Conservation (phyloP, 106 monocot genomes). For the Dactylorhiza incarnata region DNA sequence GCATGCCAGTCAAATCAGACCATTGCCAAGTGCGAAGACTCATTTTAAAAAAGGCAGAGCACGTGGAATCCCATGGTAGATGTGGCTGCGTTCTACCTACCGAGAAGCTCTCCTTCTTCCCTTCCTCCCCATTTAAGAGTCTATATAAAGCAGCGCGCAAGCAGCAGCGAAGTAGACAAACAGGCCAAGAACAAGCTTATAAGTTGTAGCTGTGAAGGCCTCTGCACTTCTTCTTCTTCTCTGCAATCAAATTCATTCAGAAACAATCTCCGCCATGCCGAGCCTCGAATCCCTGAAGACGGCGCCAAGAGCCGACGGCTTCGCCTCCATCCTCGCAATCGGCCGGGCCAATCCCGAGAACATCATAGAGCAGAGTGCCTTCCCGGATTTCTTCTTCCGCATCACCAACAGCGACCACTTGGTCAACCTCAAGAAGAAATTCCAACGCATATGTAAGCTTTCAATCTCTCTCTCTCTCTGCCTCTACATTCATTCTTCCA, state of each 20-base stretch:
- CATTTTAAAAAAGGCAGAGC: neutral
- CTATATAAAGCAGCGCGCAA: neutral
- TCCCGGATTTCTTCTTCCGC: slow-evolving; percentile 19
- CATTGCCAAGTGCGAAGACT: too few relatives aligned
- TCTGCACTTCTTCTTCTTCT: neutral
- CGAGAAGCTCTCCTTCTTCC: neutral
- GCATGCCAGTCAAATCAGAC: too few relatives aligned
- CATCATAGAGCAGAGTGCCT: slow-evolving; percentile 4
- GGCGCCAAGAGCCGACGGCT: slow-evolving; percentile 14
- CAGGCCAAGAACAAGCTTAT: neutral
- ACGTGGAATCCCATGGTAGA: neutral
- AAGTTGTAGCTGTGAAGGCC: neutral
- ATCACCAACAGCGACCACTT: slow-evolving; percentile 12
- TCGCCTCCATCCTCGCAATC: slow-evolving; percentile 14
- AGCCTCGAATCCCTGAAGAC: slow-evolving; percentile 8
- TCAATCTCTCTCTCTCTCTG: neutral
- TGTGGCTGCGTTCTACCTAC: neutral
- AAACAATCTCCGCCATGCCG: neutral
- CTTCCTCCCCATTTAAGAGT: neutral
- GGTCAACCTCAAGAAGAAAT: slow-evolving; percentile 3
- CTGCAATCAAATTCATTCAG: neutral
- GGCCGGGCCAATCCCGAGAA: neutral
- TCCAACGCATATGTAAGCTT: slow-evolving; percentile 5
- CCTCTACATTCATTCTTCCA: too few relatives aligned
- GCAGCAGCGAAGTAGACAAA: neutral